Evolutionary conservation across 306 rosid species (phyloP).

Genomic region (Bauhinia variegata): DNA sequence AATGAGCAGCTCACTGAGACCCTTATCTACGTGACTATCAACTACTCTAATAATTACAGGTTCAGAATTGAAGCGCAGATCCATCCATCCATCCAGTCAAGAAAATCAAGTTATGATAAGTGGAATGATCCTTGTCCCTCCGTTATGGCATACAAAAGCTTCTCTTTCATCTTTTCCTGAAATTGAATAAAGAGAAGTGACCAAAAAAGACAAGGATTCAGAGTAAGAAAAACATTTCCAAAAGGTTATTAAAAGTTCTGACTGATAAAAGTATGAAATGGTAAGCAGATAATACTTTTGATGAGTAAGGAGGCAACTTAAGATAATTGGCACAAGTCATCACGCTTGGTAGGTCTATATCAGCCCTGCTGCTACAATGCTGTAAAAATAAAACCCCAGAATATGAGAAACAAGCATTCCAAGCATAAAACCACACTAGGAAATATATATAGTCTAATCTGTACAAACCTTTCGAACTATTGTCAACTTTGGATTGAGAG

Average conservation of each 20-base stretch:
- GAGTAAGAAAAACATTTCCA: background rate
- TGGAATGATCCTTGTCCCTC: constrained; percentile 99
- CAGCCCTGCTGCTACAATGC: constrained; percentile 71
- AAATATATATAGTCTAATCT: background rate
- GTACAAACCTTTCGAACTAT: constrained; percentile 80
- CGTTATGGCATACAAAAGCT: constrained; percentile 81
- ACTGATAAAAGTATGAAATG: constrained; percentile 15
- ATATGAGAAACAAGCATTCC: constrained; percentile 1
- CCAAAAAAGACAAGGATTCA: constrained; percentile 3
- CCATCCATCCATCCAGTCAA: too few species aligned
- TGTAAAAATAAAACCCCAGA: constrained; percentile 43
- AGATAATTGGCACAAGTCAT: constrained; percentile 99
- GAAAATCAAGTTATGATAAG: constrained; percentile 62
- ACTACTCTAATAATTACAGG: constrained; percentile 71
- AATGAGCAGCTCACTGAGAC: constrained; percentile 32
- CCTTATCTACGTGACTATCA: constrained; percentile 55
- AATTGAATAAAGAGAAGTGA: constrained; percentile 32
- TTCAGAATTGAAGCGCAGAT: constrained; percentile 48
- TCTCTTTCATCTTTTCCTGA: constrained; percentile 94
- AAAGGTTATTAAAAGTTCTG: background rate
- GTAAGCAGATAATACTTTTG: constrained; percentile 62
- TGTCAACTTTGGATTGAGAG: constrained; percentile 93
- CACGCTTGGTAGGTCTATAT: constrained; percentile 92
- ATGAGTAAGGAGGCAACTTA: constrained; percentile 92
- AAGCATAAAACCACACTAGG: background rate